Evolutionary conservation across 129 eudicot species (phyloP).

Genomic region (Flaveria trinervia): DNA sequence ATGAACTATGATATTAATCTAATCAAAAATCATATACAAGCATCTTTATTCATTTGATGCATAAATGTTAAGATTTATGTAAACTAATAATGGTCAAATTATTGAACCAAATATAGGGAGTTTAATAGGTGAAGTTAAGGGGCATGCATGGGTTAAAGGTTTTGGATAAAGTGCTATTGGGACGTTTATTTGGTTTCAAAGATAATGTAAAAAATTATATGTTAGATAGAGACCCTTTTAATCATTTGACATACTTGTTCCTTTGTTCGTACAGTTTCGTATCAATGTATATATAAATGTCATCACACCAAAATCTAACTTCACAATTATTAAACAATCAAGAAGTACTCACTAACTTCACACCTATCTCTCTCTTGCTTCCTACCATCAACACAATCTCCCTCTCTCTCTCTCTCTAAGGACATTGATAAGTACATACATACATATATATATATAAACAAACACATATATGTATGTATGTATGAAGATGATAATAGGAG

Average conservation of each 20-base stretch:
- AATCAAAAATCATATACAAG: no score
- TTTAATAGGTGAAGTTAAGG: slow-evolving; percentile 27
- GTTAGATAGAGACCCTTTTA: slow-evolving; percentile 18
- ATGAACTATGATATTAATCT: no score
- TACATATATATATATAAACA: background rate
- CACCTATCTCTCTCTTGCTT: slow-evolving; percentile 25
- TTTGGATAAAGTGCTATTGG: slow-evolving; percentile 39
- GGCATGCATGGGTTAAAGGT: slow-evolving; percentile 42
- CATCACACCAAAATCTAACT: slow-evolving; percentile 45
- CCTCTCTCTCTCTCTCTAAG: slow-evolving; percentile 16
- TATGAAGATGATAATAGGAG: slow-evolving; percentile 30
- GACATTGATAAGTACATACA: slow-evolving; percentile 1
- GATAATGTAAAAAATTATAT: slow-evolving; percentile 46
- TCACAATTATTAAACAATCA: slow-evolving; percentile 29
- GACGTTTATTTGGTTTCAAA: slow-evolving; percentile 17
- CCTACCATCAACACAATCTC: slow-evolving; percentile 42
- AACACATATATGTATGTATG: background rate
- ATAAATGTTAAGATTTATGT: no score
- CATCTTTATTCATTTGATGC: no score
- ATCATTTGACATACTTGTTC: slow-evolving; percentile 54
- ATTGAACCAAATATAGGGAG: slow-evolving; percentile 12
- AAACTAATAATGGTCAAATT: background rate
- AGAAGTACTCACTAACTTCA: slow-evolving; percentile 37
- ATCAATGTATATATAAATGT: slow-evolving; percentile 33
- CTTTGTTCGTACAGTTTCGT: slow-evolving; percentile 74